Percentiles rank a stretch among this genome's conserved stretches.
These are phyloP conservation scores for Podaxis rugospora DNA, from an alignment of 768 basidiomycete genomes.

Conservation along the genomic window DNA sequence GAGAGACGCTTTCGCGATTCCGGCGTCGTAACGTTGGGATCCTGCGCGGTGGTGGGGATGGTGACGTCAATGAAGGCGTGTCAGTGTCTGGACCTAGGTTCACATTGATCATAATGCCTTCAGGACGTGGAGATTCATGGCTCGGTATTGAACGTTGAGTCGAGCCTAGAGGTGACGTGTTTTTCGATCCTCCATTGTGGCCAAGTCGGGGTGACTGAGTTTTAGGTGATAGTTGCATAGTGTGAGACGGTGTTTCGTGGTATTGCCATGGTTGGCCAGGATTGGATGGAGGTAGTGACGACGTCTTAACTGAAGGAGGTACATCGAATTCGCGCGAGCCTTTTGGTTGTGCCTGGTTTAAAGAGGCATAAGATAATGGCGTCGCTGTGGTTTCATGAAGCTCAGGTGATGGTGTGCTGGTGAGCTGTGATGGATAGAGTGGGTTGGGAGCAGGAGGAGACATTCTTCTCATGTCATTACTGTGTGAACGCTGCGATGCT, in stretches of 20 bases:
- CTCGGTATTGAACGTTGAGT: conserved; percentile 1
- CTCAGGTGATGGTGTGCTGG: neutral
- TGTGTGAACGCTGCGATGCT: neutral
- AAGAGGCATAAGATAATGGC: neutral
- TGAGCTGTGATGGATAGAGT: neutral
- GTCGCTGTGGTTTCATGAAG: neutral
- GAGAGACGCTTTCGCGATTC: neutral
- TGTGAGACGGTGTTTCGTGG: neutral
- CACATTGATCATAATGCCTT: neutral
- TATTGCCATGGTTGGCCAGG: neutral
- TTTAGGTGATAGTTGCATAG: neutral
- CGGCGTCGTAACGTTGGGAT: neutral
- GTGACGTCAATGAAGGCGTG: neutral
- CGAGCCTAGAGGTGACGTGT: neutral
- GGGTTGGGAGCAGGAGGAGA: neutral
- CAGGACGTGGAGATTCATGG: neutral
- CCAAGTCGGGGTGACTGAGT: neutral
- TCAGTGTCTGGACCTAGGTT: neutral
- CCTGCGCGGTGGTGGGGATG: neutral
- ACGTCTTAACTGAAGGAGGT: neutral
- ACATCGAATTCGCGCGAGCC: neutral
- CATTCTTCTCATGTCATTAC: neutral
- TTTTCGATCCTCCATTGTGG: neutral
- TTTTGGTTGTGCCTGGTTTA: neutral
- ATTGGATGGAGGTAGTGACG: neutral